Base-by-base conservation (phyloP, 306 rosid genomes). In the Dalbergia cultrata region DNA sequence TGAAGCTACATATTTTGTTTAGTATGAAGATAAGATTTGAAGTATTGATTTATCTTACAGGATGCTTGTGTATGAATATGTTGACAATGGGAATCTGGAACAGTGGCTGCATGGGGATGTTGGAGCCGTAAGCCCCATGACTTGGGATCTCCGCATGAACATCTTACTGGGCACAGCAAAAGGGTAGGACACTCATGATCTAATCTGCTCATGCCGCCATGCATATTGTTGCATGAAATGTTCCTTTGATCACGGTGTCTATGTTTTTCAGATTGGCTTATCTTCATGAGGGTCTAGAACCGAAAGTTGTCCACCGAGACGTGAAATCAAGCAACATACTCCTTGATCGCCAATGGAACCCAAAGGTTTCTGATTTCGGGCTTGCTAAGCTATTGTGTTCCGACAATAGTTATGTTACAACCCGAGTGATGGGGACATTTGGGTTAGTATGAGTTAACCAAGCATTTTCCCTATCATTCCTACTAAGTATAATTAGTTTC, bases 211-310 rank as follows among this genome's bases (percentile, higher is more conserved):
- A 64, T 45, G 21, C 34, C 45, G n/a, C n/a, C 65, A 31, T 63
- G 1, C 43, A 11, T 64, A 41, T 64, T 67, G 75, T 74, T 81
- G 45, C 37, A 53, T 79, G 59, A 19, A 60, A 70, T 86, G 72
- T 63, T 70, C 31, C 31, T 26, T 43, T 71, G 52, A 75, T 86
- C 26, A 56, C 5, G 64, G 52, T 67, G 58, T 83, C 26, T 72
- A 33, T 76, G 81, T 60, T 82, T 50, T 84, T 34, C 89, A 96
- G 99, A 61, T 77, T 96, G 89, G 98, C 99, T 57, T 96, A 96
- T 88, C 99, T 96, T 87, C 99, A 96, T 6, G 99, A 96, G 82
- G 99, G 99, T 76, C 99, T 96, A 79, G 99, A 96, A 82, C 99
- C 99, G 1, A 96, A 93, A 88, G 99, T 96, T 77, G 98, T 96